A percentile compares a stretch with the other conserved stretches of the same genome.
phyloP scores from a whole-genome alignment of 2,329 filamentous ascomycete species.

The Aspergillus latus region DNA sequence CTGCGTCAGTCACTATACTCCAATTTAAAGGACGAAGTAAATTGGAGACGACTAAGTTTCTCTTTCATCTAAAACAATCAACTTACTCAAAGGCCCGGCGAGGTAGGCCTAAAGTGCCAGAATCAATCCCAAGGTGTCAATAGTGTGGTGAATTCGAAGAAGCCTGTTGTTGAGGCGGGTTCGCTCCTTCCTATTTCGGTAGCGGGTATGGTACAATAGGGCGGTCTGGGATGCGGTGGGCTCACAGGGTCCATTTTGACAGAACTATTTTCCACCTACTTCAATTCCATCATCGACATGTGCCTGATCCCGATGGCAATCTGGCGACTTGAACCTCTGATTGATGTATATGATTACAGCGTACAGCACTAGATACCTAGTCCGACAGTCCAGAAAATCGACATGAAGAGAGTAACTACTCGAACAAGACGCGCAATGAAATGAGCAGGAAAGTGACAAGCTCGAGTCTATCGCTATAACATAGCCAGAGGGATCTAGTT shows the following conservation, averaged over 20 bases:
- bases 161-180: not conserved
- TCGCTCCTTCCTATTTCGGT: constrained; percentile 1
- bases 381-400: not conserved
- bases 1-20: no score
- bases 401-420: not conserved
- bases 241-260: not conserved
- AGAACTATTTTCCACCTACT: not conserved
- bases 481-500: constrained; percentile 7
- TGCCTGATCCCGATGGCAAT: not conserved
- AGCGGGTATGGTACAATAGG: not conserved
- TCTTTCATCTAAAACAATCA: no score
- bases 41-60: no score
- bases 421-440: not conserved
- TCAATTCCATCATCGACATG: not conserved
- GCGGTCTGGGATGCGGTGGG: constrained; percentile 2
- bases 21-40: no score
- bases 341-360: not conserved
- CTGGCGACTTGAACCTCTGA: not conserved
- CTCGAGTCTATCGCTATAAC: not conserved
- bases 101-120: no score
- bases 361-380: not conserved
- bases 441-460: not conserved
- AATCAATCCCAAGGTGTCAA: no score
- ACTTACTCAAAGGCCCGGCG: no score
- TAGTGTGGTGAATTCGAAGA: not conserved